Percentiles rank a stretch among this genome's conserved stretches.
Conservation (phyloP, 192 early-diverging fungal species). For the Backusella macrospora region DNA sequence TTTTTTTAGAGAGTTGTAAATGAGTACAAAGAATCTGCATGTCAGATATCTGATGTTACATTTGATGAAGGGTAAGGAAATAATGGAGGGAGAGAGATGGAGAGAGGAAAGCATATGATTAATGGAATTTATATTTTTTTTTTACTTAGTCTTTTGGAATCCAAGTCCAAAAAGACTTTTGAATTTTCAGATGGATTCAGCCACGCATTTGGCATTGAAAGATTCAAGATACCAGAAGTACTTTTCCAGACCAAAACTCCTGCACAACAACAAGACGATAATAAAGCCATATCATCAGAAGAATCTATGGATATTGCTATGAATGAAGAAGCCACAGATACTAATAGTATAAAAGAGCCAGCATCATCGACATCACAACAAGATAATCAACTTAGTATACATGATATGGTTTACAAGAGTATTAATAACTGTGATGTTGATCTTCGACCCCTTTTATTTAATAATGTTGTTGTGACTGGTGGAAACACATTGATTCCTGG, state of each 20-base stretch:
- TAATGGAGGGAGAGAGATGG: too few relatives aligned
- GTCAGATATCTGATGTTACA: conserved; percentile 76
- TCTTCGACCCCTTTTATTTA: conserved; percentile 78
- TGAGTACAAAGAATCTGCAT: conserved; percentile 95
- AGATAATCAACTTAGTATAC: conserved; percentile 60
- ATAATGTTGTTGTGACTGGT: conserved; percentile 87
- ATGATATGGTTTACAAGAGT: conserved; percentile 75
- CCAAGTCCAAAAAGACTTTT: conserved; percentile 80
- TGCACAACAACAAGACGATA: background rate
- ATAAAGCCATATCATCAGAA: background rate
- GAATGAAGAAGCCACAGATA: background rate
- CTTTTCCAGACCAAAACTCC: conserved; percentile 75
- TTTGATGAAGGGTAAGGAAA: conserved; percentile 69
- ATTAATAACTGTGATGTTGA: conserved; percentile 84
- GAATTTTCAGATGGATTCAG: conserved; percentile 98
- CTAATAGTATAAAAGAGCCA: background rate
- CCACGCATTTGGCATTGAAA: conserved; percentile 72
- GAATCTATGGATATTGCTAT: background rate
- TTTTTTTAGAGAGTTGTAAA: conserved; percentile 68
- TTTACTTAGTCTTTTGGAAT: conserved; percentile 46
- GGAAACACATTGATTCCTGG: conserved; percentile 87
- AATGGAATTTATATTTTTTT: background rate
- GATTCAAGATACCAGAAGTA: conserved; percentile 84
- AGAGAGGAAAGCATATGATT: background rate
- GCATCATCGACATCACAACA: conserved; percentile 24